Evolutionary conservation across 345 rosid species (phyloP), one percentile per base, ranked within the genome.

Genomic region (Gynandropsis gynandra): DNA sequence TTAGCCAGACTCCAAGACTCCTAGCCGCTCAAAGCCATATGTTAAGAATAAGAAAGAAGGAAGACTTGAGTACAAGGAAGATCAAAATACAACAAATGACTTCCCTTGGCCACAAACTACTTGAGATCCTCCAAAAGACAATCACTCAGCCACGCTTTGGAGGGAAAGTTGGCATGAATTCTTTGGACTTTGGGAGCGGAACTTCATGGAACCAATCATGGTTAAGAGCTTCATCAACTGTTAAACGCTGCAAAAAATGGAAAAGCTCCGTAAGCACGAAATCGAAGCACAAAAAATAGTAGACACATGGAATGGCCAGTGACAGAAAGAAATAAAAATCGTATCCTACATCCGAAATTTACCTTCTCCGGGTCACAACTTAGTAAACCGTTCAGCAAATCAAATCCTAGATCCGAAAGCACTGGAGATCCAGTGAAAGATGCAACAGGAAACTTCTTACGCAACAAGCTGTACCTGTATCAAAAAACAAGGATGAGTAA

Each of bases 341-440:
- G n/a, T n/a, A n/a, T n/a, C n/a, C n/a, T n/a, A n/a, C n/a, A n/a
- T n/a, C n/a, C n/a, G 20, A 6, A 16, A 29, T 20, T 64, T 74
- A 78, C 87, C 87, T 74, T 76, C 63, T 75, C 80, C 17, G 95
- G 95, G 47, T 85, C 86, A 54, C 65, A 75, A 9, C 71, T 72
- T 43, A 89, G 59, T 73, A 89, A 82, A 37, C 61, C 74, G 65
- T 70, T 86, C 64, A 89, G 58, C 69, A 86, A 70, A 74, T 89
- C 94, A 24, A 76, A 86, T 51, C 97, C 97, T 15, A 60, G 59
- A 39, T 83, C 97, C 15, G 95, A 86, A 31, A 89, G 90, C 53
- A 74, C 68, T 4, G 84, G 71, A 45, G 81, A 71, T 56, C 88
- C 94, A 3, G 72, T 89, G 59, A 86, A 86, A 47, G 88, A 77